Conservation (phyloP, 139 green algal genomes). For the Yamagishiella unicocca region DNA sequence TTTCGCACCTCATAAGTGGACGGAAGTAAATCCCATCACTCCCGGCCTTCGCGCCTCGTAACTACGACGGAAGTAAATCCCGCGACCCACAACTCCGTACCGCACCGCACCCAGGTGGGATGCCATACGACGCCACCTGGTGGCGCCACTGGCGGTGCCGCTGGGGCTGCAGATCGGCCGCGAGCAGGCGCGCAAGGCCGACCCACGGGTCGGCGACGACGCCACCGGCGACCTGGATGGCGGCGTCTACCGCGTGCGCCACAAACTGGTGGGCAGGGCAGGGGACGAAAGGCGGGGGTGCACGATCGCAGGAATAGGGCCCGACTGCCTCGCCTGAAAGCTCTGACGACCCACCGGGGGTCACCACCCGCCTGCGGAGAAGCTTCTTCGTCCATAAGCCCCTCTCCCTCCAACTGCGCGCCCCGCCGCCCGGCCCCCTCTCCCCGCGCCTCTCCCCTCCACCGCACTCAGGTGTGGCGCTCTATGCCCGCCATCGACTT, state of each 20-base stretch:
- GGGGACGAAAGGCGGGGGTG: too few species aligned
- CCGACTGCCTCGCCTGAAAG: too few species aligned
- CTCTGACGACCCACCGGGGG: too few species aligned
- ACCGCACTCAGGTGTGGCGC: background rate
- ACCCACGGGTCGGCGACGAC: conserved; percentile 27
- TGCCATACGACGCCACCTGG: background rate
- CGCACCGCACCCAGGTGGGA: conserved; percentile 1
- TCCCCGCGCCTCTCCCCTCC: background rate
- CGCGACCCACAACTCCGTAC: too few species aligned
- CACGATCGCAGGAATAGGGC: too few species aligned
- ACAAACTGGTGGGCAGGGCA: conserved; percentile 27
- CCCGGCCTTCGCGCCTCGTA: too few species aligned
- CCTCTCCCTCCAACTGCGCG: too few species aligned
- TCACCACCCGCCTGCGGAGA: too few species aligned
- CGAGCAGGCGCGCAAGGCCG: background rate
- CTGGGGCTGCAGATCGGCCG: conserved; percentile 20
- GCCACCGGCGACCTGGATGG: conserved; percentile 52
- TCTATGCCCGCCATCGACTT: conserved; percentile 43
- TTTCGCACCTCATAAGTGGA: too few species aligned
- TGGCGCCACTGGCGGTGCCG: conserved; percentile 6
- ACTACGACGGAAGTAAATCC: too few species aligned
- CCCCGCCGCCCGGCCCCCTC: background rate
- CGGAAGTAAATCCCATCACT: too few species aligned
- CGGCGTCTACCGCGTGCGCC: conserved; percentile 45
- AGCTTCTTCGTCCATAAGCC: too few species aligned